A percentile compares a stretch with the other conserved stretches of the same genome.
Evolutionary conservation across 257 asterid species (phyloP).

Genomic region (Hygrophila difformis): DNA sequence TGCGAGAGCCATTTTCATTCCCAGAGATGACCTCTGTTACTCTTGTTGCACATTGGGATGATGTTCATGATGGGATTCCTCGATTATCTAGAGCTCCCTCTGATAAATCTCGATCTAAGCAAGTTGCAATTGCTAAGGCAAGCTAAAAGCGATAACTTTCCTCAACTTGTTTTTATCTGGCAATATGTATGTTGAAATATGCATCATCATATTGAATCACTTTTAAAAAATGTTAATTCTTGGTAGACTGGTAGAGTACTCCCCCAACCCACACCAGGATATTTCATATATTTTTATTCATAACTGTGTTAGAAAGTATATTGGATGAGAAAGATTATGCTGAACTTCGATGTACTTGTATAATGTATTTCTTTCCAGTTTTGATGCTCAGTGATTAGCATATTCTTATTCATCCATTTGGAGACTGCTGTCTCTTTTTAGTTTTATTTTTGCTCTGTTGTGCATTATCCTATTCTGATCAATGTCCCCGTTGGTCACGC

Average conservation of each 20-base stretch:
- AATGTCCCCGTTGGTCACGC: too few relatives aligned
- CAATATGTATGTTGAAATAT: background rate
- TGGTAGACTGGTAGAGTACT: background rate
- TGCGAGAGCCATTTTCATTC: slow-evolving; percentile 58
- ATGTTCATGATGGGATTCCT: slow-evolving; percentile 72
- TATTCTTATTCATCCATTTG: background rate
- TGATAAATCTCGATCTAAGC: slow-evolving; percentile 68
- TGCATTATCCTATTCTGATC: too few relatives aligned
- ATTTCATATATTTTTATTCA: background rate
- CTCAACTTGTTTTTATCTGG: slow-evolving; percentile 6
- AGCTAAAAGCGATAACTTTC: slow-evolving; percentile 9
- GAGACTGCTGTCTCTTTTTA: background rate
- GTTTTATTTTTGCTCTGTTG: too few relatives aligned
- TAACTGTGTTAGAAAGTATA: background rate
- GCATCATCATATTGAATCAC: slow-evolving; percentile 2
- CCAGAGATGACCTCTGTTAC: slow-evolving; percentile 40
- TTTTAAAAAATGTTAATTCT: background rate
- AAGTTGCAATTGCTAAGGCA: slow-evolving; percentile 84
- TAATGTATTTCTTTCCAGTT: background rate
- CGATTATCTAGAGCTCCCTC: slow-evolving; percentile 68
- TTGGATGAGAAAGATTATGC: background rate
- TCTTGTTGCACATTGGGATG: slow-evolving; percentile 31
- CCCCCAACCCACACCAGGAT: slow-evolving; percentile 2
- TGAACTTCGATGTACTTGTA: background rate
- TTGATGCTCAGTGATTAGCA: background rate